These are phyloP conservation scores for Cystobasidiaceae sp. DNA, from an alignment of 1,284 basidiomycete genomes.

Conservation along the genomic window DNA sequence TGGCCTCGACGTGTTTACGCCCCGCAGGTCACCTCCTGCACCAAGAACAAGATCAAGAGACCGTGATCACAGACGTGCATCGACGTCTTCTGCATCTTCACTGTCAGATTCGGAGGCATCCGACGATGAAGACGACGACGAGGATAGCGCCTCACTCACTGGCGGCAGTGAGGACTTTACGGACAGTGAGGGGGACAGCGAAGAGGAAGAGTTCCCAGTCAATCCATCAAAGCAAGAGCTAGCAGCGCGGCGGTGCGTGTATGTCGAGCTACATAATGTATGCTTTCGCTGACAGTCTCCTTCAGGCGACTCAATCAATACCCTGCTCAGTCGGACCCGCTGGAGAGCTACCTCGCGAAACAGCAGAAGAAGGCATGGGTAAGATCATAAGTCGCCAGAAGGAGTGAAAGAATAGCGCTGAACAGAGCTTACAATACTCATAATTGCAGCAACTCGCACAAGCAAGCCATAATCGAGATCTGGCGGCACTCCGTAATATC, in stretches of 20 bases:
- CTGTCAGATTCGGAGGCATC: background rate
- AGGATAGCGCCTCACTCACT: background rate
- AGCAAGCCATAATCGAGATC: slow-evolving; percentile 23
- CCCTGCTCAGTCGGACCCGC: slow-evolving; percentile 13
- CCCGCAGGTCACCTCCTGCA: background rate
- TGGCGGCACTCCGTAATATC: slow-evolving; percentile 25
- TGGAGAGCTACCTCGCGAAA: slow-evolving; percentile 18
- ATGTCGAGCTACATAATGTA: background rate
- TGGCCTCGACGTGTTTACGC: background rate
- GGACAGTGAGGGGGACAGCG: too few species aligned
- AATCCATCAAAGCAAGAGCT: background rate
- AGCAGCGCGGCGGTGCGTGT: background rate
- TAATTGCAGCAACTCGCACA: slow-evolving; percentile 21
- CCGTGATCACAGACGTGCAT: background rate
- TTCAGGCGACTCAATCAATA: slow-evolving; percentile 21
- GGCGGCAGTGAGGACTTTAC: too few species aligned
- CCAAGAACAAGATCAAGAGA: background rate
- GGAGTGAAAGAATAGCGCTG: too few species aligned
- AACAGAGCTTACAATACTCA: too few species aligned
- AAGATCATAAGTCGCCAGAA: background rate
- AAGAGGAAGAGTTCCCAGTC: slow-evolving; percentile 29
- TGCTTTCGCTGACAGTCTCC: background rate
- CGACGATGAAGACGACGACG: background rate
- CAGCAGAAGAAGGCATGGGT: slow-evolving; percentile 31
- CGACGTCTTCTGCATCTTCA: background rate